A percentile compares a stretch with the other conserved stretches of the same genome.
Conservation (phyloP, 1,139 yeast genomes). For the Debaryomycetaceae sp. region DNA sequence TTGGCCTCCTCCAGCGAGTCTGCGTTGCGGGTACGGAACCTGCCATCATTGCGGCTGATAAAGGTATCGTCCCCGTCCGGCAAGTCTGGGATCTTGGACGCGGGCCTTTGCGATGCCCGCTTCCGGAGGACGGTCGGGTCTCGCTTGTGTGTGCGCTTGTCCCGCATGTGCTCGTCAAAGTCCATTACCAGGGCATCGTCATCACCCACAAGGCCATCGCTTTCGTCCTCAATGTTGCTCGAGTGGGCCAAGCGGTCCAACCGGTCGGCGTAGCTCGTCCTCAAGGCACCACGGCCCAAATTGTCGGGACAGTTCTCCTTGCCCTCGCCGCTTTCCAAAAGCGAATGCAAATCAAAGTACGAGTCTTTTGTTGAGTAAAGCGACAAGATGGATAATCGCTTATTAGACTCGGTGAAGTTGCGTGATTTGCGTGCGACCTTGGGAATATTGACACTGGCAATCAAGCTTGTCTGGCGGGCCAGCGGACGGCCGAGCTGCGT, state of each 20-base stretch:
- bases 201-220: constrained; percentile 11
- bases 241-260: constrained; percentile 27
- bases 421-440: constrained; percentile 60
- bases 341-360: constrained; percentile 48
- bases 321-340: constrained; percentile 32
- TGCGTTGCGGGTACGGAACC: constrained; percentile 8
- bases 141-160: constrained; percentile 21
- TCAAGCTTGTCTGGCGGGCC: constrained; percentile 15
- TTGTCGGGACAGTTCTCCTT: constrained; percentile 16
- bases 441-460: constrained; percentile 58
- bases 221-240: constrained; percentile 18
- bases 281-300: constrained; percentile 13
- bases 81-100: constrained; percentile 23
- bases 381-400: constrained; percentile 59
- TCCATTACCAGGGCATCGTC: constrained; percentile 33
- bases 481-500: constrained; percentile 1
- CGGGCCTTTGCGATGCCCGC: constrained; percentile 14
- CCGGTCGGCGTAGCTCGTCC: constrained; percentile 36
- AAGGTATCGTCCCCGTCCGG: constrained; percentile 26
- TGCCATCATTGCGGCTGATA: constrained; percentile 22
- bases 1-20: constrained; percentile 12
- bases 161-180: constrained; percentile 32
- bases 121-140: constrained; percentile 6
- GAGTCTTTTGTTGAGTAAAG: constrained; percentile 61
- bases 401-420: constrained; percentile 49